Conservation (phyloP, 2,329 filamentous ascomycete genomes). For the Alternaria viburni region DNA sequence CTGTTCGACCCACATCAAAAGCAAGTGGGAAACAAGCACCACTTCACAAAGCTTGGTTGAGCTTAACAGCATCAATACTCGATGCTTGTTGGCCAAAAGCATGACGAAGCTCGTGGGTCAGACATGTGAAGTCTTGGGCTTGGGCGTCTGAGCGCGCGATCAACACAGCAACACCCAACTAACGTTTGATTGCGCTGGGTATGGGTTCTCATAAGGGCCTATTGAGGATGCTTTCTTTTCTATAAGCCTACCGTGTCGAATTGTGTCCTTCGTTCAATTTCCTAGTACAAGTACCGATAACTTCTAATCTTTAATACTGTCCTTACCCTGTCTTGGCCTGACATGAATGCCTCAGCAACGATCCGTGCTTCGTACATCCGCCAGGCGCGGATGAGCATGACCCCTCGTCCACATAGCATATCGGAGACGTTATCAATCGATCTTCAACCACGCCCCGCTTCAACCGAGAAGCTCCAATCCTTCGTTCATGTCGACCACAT, state of each 20-base stretch:
- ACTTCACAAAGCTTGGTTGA: conserved; percentile 20
- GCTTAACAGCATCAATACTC: conserved; percentile 7
- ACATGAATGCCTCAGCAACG: conserved; percentile 41
- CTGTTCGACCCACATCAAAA: not conserved
- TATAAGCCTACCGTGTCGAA: not conserved
- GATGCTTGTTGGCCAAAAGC: conserved; percentile 4
- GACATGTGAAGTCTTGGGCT: conserved; percentile 19
- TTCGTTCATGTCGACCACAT: conserved; percentile 29
- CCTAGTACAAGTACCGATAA: conserved; percentile 12
- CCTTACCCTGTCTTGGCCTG: not conserved
- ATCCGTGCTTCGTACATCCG: conserved; percentile 37
- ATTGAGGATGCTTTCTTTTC: not conserved
- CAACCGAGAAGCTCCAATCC: conserved; percentile 22
- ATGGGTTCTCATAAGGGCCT: not conserved
- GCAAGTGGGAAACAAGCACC: conserved; percentile 7
- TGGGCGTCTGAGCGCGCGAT: not conserved
- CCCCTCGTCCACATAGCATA: conserved; percentile 7
- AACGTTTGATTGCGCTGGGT: not conserved
- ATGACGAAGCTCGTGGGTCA: conserved; percentile 18
- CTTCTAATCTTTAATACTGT: conserved; percentile 3
- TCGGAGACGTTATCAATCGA: not conserved
- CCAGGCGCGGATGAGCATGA: conserved; percentile 26
- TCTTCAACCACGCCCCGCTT: conserved; percentile 23
- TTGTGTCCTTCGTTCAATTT: not conserved
- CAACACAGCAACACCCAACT: not conserved